These are phyloP conservation scores for Licmophora abbreviata DNA, from an alignment of 108 stramenopile species.

Conservation along the genomic window DNA sequence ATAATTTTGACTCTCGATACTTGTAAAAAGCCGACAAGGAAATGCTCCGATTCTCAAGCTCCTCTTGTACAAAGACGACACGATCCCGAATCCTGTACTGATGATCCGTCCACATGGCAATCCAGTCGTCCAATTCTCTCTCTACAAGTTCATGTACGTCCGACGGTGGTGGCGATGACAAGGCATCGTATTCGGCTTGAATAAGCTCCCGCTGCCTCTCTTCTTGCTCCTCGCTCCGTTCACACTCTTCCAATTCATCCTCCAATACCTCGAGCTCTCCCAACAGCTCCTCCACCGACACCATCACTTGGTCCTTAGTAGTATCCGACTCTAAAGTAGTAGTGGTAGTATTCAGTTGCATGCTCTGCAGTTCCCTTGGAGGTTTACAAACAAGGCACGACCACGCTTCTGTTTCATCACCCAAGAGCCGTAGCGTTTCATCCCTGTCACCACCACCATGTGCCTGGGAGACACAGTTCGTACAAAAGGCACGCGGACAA, in stretches of 20 bases:
- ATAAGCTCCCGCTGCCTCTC: not conserved
- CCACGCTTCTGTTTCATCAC: constrained; percentile 17
- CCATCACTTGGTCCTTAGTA: constrained; percentile 3
- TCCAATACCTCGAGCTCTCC: constrained; percentile 16
- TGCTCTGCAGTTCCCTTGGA: constrained; percentile 14
- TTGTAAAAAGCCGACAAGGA: constrained; percentile 19
- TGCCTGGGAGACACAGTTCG: constrained; percentile 16
- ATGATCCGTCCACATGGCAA: constrained; percentile 10
- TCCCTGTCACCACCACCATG: constrained; percentile 15
- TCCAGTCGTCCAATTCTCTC: constrained; percentile 1
- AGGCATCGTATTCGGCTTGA: not conserved
- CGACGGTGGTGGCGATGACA: not conserved
- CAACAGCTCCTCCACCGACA: not conserved
- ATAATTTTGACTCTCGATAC: constrained; percentile 5
- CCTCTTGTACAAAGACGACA: constrained; percentile 22
- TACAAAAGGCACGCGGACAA: constrained; percentile 40
- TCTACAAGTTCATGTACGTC: constrained; percentile 13
- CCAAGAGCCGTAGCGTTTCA: not conserved
- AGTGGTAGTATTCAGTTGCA: not conserved
- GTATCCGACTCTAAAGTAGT: not conserved
- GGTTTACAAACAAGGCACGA: constrained; percentile 25
- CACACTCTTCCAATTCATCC: constrained; percentile 10
- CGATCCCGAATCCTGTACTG: constrained; percentile 14
- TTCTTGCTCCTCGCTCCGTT: constrained; percentile 8
- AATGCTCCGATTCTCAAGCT: constrained; percentile 16